Evolutionary conservation across 73 alveolate genomes (phyloP), one percentile per base, ranked within the genome.

Genomic region (Symbiodinium natans): DNA sequence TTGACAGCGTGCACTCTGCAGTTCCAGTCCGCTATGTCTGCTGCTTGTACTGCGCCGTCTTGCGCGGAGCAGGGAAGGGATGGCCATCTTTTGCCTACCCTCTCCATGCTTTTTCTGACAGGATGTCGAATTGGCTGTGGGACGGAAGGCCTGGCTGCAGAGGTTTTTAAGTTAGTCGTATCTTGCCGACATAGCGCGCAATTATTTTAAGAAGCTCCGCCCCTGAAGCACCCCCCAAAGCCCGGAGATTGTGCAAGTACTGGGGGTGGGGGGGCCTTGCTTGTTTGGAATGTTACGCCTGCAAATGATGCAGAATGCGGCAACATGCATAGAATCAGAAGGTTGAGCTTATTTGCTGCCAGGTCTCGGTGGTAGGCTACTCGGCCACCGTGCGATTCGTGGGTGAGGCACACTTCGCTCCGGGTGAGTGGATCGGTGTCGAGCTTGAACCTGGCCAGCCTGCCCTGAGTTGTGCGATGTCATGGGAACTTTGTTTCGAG

Each of bases 391-490:
- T 99, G 93, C 99, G 99, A 95, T 99, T 86, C 99, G 99, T 99
- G 27, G 99, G 99, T 75, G 99, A 99, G 84, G 94, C 99, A 54
- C 99, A 99, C 99, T 99, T 99, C 85, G 99, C 99, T 33, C 92
- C 98, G 33, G 99, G 99, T 48, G 99, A 98, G 93, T 99, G 99
- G 99, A 99, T 99, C 54, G 99, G 99, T 42, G 99, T 99, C 54
- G 98, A 94, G 73, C 99, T 99, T 54, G 99, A 99, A 99, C 99
- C 99, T 92, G 99, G 99, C 84, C 80, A 63, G 36, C 80, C 80
- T 17, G 80, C 80, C 80, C 3, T 36, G 80, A 9, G 40, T 63
- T 63, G 27, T 46, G 59, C 59, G 17, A 46, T 21, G 59, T 46
- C 59, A 1, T 46, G 17, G 59, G 25, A 0, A 21, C n/a, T n/a